phyloP scores from a whole-genome alignment of 148 eudicot genomes.

The Limonium bicolor region DNA sequence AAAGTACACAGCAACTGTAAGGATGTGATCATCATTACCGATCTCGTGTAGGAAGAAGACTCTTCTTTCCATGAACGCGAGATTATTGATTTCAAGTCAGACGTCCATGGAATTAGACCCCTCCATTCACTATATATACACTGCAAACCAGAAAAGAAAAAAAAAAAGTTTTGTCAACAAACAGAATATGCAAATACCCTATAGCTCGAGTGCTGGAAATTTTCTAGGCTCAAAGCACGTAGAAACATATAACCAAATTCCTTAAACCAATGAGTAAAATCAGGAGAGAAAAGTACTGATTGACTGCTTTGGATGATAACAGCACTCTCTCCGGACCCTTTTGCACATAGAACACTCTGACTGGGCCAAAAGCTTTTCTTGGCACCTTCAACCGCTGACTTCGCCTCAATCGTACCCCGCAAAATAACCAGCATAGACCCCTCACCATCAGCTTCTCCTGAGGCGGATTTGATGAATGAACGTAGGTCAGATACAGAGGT shows the following conservation, averaged over 20 bases:
- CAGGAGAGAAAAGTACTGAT: constrained; percentile 20
- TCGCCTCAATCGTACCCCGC: constrained; percentile 52
- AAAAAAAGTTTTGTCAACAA: too few relatives aligned
- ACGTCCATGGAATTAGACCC: constrained; percentile 57
- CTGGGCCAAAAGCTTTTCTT: too few relatives aligned
- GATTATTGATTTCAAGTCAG: constrained; percentile 46
- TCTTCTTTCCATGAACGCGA: constrained; percentile 47
- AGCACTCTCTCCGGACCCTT: constrained; percentile 40
- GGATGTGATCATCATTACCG: too few relatives aligned
- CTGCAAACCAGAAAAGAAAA: constrained; percentile 21
- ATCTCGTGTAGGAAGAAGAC: constrained; percentile 37
- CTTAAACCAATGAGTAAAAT: neutral
- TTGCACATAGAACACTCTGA: constrained; percentile 26
- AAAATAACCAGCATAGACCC: constrained; percentile 35
- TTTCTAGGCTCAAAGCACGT: neutral
- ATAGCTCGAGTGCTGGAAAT: too few relatives aligned
- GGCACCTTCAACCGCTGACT: constrained; percentile 36
- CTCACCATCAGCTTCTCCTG: constrained; percentile 14
- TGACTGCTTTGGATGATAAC: constrained; percentile 57
- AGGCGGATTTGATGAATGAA: constrained; percentile 19
- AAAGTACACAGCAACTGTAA: too few relatives aligned
- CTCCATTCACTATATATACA: constrained; percentile 71
- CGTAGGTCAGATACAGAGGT: constrained; percentile 60
- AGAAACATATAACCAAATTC: neutral
- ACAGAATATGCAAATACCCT: too few relatives aligned